phyloP scores from a whole-genome alignment of 441 rosid genomes.

The Eugenia klotzschiana region DNA sequence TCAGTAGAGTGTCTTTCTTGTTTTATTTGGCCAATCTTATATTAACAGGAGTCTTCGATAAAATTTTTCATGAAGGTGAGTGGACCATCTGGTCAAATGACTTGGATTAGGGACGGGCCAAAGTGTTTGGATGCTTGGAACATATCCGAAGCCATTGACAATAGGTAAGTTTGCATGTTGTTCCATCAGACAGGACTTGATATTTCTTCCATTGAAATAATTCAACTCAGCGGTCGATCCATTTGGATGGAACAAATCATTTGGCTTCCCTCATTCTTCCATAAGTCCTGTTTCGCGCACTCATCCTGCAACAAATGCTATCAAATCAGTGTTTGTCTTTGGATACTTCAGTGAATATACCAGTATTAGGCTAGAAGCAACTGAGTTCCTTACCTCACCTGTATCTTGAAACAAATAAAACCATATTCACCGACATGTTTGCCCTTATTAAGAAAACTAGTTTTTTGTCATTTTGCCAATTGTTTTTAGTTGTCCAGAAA shows the following conservation, averaged over 20 bases:
- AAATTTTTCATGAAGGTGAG: slow-evolving; percentile 20
- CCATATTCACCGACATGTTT: neutral
- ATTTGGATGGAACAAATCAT: neutral
- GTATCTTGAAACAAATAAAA: neutral
- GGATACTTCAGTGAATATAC: neutral
- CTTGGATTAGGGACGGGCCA: slow-evolving; percentile 58
- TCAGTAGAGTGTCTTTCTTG: neutral
- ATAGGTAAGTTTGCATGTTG: slow-evolving; percentile 21
- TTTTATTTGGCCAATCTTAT: neutral
- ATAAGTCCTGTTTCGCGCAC: neutral
- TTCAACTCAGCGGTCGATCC: neutral
- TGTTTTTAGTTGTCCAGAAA: neutral
- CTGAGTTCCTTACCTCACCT: neutral
- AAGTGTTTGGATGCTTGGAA: slow-evolving; percentile 37
- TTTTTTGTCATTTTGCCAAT: neutral
- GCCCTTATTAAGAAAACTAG: neutral
- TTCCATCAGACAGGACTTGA: neutral
- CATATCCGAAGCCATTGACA: slow-evolving; percentile 34
- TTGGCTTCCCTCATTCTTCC: neutral
- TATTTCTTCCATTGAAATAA: neutral
- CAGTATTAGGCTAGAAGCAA: neutral
- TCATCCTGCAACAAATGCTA: neutral
- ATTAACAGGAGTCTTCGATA: neutral
- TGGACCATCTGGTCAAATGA: slow-evolving; percentile 60
- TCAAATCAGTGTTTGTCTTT: neutral